These are phyloP conservation scores for Sclerotinia nivalis DNA, from an alignment of 2,329 filamentous ascomycete genomes.

Conservation along the genomic window DNA sequence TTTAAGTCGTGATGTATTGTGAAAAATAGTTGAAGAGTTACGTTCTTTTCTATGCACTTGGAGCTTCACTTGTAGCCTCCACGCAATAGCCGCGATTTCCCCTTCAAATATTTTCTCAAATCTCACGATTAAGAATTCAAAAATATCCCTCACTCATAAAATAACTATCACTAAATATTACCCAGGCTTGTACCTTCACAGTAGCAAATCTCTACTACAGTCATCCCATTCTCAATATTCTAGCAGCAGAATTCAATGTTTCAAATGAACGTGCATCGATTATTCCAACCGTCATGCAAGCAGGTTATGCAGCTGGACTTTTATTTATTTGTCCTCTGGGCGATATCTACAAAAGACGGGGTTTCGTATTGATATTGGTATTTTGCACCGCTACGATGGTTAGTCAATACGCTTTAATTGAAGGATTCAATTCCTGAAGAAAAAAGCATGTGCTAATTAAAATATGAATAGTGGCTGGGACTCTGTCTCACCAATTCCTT, in stretches of 20 bases:
- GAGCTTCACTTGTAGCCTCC: neutral
- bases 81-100: no score
- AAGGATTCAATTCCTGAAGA: neutral
- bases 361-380: slow-evolving; percentile 68
- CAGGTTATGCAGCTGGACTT: slow-evolving; percentile 73
- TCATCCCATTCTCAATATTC: slow-evolving; percentile 74
- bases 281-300: slow-evolving; percentile 76
- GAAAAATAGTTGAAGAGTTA: neutral
- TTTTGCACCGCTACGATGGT: slow-evolving; percentile 69
- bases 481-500: slow-evolving; percentile 69
- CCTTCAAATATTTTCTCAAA: no score
- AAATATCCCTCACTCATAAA: neutral
- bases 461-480: slow-evolving; percentile 58
- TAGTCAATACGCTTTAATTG: slow-evolving; percentile 37
- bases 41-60: neutral
- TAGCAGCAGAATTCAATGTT: slow-evolving; percentile 70
- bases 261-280: slow-evolving; percentile 65
- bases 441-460: slow-evolving; percentile 4
- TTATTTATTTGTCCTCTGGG: slow-evolving; percentile 75
- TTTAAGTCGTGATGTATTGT: neutral
- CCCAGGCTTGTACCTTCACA: slow-evolving; percentile 60
- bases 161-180: slow-evolving; percentile 17
- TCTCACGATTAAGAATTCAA: no score
- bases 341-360: slow-evolving; percentile 65
- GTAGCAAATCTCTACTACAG: slow-evolving; percentile 83